Percentiles rank a stretch among this genome's conserved stretches.
Conservation (phyloP, 768 basidiomycete species). For the Kwoniella newhampshirensis region DNA sequence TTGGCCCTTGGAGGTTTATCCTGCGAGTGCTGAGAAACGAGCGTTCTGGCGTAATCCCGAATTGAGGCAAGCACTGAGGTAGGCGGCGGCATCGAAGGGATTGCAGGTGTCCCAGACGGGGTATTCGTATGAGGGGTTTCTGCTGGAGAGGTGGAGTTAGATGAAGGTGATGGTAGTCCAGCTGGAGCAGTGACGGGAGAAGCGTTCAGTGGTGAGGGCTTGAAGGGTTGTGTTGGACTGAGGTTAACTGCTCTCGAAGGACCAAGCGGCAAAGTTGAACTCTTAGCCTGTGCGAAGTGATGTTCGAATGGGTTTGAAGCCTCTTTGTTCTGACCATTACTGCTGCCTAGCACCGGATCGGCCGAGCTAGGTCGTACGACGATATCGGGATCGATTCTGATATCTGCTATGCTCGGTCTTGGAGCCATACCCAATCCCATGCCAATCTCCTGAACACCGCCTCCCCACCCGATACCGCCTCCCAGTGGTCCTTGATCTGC, state of each 20-base stretch:
- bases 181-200: slow-evolving; percentile 25
- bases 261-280: slow-evolving; percentile 8
- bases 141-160: slow-evolving; percentile 11
- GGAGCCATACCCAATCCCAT: slow-evolving; percentile 26
- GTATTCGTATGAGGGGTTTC: slow-evolving; percentile 15
- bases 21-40: slow-evolving; percentile 24
- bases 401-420: slow-evolving; percentile 4
- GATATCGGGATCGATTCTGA: slow-evolving; percentile 14
- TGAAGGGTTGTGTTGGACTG: slow-evolving; percentile 33
- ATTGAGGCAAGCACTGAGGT: slow-evolving; percentile 32
- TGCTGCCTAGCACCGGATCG: slow-evolving; percentile 11
- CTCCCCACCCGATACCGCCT: slow-evolving; percentile 19
- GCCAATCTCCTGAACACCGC: slow-evolving; percentile 48
- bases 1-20: slow-evolving; percentile 15
- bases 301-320: slow-evolving; percentile 14
- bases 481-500: slow-evolving; percentile 24
- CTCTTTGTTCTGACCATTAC: slow-evolving; percentile 7
- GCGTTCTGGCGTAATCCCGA: slow-evolving; percentile 33
- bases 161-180: slow-evolving; percentile 11
- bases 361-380: slow-evolving; percentile 18
- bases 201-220: slow-evolving; percentile 38
- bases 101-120: slow-evolving; percentile 1
- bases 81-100: slow-evolving; percentile 6
- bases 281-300: slow-evolving; percentile 15
- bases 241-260: slow-evolving; percentile 3